Evolutionary conservation across 2,329 filamentous ascomycete genomes (phyloP), one percentile per base, ranked within the genome.

Genomic region (Hypomyces rosellus): DNA sequence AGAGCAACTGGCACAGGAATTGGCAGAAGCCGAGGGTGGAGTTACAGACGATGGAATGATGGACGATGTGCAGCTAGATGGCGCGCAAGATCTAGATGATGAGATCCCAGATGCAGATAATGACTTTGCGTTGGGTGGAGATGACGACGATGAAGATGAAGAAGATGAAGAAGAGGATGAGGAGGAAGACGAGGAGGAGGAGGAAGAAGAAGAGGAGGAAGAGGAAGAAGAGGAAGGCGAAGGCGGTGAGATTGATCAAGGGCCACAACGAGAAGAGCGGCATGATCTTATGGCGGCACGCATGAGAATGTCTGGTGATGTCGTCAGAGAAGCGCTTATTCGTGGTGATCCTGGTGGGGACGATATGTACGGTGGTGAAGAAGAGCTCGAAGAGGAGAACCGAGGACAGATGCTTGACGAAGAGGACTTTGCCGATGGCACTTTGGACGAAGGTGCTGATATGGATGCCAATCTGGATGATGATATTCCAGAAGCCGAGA

Each of bases 381-480:
- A 80, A 44, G 76, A 78, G 44, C 61, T 74, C 33, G 78, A 80
- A 50, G 78, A 80, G 38, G 75, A 81, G 49, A 74, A 76, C 46
- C 72, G 74, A 45, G 75, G 74, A n/a, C 74, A 81, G 57, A 76
- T 85, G 66, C 72, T 85, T 34, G 78, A 82, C 59, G 82, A 85
- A 60, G 81, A 84, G 42, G 81, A 84, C 58, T 71, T 85, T 58
- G 65, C 64, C 44, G 63, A 64, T 13, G 67, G 57, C 14, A 45
- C 34, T 25, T 50, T 53, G 5, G 61, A 66, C 33, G 57, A 62
- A 50, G 58, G 50, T 13, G 56, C 58, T 54, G 76, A 76, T 60
- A 84, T 85, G 78, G 82, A 79, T 46, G 81, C 76, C n/a, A 77
- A 89, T 61, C 72, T 89, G 38, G 86, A 89, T 63, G 84, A 82